Evolutionary conservation across 208 protist species (phyloP).

Genomic region (Crithidia sp.): DNA sequence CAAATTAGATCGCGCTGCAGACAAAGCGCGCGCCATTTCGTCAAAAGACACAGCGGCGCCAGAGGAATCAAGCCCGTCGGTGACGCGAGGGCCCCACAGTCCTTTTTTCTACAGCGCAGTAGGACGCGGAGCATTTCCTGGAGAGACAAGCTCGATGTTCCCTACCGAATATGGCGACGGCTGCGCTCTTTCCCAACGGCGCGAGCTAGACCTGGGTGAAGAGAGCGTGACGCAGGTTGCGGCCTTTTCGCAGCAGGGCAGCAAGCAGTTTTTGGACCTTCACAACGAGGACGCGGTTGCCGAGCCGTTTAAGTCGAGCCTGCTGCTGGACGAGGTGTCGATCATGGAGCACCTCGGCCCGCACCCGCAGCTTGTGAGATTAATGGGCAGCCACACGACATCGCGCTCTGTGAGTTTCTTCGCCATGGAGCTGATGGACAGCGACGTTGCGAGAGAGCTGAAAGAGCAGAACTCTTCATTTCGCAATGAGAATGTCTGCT

Average conservation of each 20-base stretch:
- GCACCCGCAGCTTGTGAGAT: slow-evolving; percentile 74
- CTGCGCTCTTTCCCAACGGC: slow-evolving; percentile 8
- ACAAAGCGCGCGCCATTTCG: not conserved
- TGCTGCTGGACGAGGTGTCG: slow-evolving; percentile 40
- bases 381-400: slow-evolving; percentile 55
- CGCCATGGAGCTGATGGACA: slow-evolving; percentile 86
- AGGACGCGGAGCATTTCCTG: not conserved
- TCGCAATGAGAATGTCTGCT: slow-evolving; percentile 43
- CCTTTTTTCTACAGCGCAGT: too few species aligned
- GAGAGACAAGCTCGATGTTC: not conserved
- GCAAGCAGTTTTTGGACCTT: not conserved
- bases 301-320: not conserved
- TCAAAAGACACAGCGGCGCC: not conserved
- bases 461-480: slow-evolving; percentile 48
- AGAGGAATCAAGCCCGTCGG: not conserved
- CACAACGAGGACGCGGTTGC: not conserved
- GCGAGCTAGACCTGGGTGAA: slow-evolving; percentile 34
- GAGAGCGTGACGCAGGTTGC: slow-evolving; percentile 40
- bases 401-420: slow-evolving; percentile 52
- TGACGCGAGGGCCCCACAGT: not conserved
- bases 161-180: not conserved
- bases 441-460: slow-evolving; percentile 70
- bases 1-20: not conserved
- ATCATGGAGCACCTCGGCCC: slow-evolving; percentile 58
- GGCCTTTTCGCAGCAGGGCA: slow-evolving; percentile 27